These are phyloP conservation scores for Gigaspora rosea DNA, from an alignment of 192 early-diverging fungal genomes.

Conservation along the genomic window DNA sequence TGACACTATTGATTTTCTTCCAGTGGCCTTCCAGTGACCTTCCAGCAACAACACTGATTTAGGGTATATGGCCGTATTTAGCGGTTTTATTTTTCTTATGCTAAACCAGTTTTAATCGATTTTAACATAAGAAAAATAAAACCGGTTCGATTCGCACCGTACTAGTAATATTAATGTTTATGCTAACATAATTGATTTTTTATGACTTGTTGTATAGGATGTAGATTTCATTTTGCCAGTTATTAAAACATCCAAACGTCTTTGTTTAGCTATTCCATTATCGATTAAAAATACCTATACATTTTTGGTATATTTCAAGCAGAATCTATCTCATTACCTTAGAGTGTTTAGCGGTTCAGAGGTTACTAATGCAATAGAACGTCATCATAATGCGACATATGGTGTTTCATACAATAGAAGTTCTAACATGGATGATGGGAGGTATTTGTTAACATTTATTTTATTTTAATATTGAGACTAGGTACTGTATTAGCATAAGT, in stretches of 20 bases:
- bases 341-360: slow-evolving; percentile 46
- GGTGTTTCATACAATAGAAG: slow-evolving; percentile 30
- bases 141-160: no score
- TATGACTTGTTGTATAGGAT: slow-evolving; percentile 50
- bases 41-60: no score
- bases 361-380: slow-evolving; percentile 37
- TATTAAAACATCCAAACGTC: slow-evolving; percentile 45
- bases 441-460: slow-evolving; percentile 1
- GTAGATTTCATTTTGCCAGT: slow-evolving; percentile 78
- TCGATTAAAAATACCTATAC: slow-evolving; percentile 58
- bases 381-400: slow-evolving; percentile 47
- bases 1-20: no score
- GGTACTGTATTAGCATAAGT: not conserved
- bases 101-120: no score
- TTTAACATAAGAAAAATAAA: no score
- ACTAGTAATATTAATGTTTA: no score
- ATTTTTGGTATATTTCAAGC: slow-evolving; percentile 66
- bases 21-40: no score
- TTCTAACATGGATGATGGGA: not conserved
- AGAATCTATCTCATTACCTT: slow-evolving; percentile 55
- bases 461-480: not conserved
- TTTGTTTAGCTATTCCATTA: slow-evolving; percentile 52
- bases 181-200: not conserved
- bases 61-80: no score
- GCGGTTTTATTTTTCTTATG: no score